Evolutionary conservation across 805 yeast genomes (phyloP).

Genomic region (Pichia manshurica): DNA sequence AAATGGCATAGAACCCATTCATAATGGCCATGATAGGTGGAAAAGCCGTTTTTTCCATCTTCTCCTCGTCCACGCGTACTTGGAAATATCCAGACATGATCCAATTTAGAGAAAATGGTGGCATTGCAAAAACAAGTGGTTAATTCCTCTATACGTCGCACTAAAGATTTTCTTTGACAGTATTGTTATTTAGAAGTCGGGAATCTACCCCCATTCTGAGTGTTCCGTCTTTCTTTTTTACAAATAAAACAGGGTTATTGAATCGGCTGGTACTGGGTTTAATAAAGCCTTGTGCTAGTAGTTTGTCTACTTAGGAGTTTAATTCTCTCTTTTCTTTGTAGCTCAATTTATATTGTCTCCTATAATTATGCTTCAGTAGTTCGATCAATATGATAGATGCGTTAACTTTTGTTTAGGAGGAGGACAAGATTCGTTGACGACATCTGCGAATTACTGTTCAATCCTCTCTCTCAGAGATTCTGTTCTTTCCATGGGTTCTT

Average conservation of each 20-base stretch:
- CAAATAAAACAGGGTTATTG: conserved; percentile 16
- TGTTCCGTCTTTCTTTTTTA: conserved; percentile 17
- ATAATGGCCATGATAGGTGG: conserved; percentile 11
- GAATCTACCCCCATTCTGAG: conserved; percentile 19
- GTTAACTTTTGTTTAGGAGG: not conserved
- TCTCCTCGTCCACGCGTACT: conserved; percentile 9
- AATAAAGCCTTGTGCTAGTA: conserved; percentile 7
- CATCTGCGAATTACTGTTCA: not conserved
- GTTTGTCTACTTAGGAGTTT: not conserved
- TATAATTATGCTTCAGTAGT: not conserved
- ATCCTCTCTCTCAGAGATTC: not conserved
- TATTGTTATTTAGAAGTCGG: conserved; percentile 14
- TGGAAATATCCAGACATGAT: conserved; percentile 19
- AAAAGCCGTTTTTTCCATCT: conserved; percentile 22
- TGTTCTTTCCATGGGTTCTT: too few relatives aligned
- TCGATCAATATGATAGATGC: not conserved
- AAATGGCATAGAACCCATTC: conserved; percentile 25
- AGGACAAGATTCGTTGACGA: not conserved
- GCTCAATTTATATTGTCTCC: conserved; percentile 1
- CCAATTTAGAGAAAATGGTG: conserved; percentile 15
- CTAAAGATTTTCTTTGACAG: conserved; percentile 17
- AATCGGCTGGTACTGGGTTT: conserved; percentile 10
- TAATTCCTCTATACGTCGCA: conserved; percentile 18
- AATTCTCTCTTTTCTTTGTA: not conserved
- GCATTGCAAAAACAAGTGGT: conserved; percentile 9